Base-by-base conservation (phyloP, 495 filamentous ascomycete species). In the Penicillium pulvis region DNA sequence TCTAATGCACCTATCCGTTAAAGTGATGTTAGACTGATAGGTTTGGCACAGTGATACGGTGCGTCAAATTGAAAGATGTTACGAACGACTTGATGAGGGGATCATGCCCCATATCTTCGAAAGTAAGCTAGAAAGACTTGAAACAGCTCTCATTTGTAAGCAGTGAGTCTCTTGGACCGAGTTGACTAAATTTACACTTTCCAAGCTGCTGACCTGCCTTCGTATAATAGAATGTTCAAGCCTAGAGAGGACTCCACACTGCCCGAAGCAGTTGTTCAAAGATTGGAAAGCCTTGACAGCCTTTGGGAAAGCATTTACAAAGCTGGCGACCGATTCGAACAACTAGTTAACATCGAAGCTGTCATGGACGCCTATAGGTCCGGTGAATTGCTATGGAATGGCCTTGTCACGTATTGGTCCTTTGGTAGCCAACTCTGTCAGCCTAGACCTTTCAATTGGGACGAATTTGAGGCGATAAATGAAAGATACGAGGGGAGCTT, bases 331-430 rank as follows among this genome's bases (percentile, higher is more conserved):
- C 10, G 9, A 46, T 4, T 16, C 19, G 23, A 24, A 4, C 43
- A 54, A 10, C 39, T 54, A n/a, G 5, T 11, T 9, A 45, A 54
- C 45, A 47, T 55, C 14, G 24, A 33, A 19, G 8, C 26, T 24
- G 26, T 55, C 9, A 23, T 55, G 2, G 16, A 47, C 23, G 53
- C 42, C 2, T 55, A 55, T 36, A 20, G 43, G 28, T 17, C n/a
- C 6, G 26, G 24, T 2, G 5, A 35, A 3, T 16, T 55, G 10
- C 11, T 23, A 5, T 55, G 16, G 24, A 55, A n/a, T 35, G 42
- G 42, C 6, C 43, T 55, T 28, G 53, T 55, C 23, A 47, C 53
- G 3, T 55, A 55, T n/a, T 55, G 53, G 53, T 45, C 53, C 6
- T 11, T 23, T 24, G 53, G 53, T 2, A 10, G 20, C 4, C 26